Percentiles rank a stretch among this genome's conserved stretches.
These are phyloP conservation scores for Rhipidocladum racemiflorum DNA, from an alignment of 176 grass and related monocot species.

Conservation along the genomic window DNA sequence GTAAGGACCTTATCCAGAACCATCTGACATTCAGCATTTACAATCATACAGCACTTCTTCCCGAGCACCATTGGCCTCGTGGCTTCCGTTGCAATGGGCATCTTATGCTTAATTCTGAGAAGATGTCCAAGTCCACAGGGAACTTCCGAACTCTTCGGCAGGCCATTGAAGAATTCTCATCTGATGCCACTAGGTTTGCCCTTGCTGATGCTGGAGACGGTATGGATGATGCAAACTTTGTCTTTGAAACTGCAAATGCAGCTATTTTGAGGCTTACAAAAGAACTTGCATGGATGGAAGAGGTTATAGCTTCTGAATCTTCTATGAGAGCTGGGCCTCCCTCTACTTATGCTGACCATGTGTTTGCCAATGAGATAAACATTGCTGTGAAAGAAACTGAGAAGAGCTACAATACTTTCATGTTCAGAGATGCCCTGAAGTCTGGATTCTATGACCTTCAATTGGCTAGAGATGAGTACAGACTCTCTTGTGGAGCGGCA, in stretches of 20 bases:
- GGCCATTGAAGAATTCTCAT: conserved; percentile 63
- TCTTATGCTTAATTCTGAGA: conserved; percentile 83
- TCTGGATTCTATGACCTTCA: conserved; percentile 74
- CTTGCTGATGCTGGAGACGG: conserved; percentile 76
- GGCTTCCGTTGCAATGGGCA: conserved; percentile 79
- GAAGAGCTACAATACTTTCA: conserved; percentile 61
- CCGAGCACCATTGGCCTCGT: conserved; percentile 62
- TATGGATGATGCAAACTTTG: conserved; percentile 85
- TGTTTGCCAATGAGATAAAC: conserved; percentile 73
- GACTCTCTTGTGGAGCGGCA: conserved; percentile 53
- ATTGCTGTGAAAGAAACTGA: conserved; percentile 57
- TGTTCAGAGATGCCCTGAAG: conserved; percentile 75
- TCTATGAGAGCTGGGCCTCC: conserved; percentile 39
- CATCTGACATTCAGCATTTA: conserved; percentile 78
- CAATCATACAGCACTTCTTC: conserved; percentile 58
- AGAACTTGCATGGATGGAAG: conserved; percentile 81
- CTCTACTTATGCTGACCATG: conserved; percentile 51
- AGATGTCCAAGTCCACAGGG: conserved; percentile 83
- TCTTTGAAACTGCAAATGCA: conserved; percentile 67
- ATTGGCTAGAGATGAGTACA: conserved; percentile 66
- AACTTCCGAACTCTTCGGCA: conserved; percentile 68
- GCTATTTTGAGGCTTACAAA: conserved; percentile 71
- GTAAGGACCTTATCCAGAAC: conserved; percentile 78
- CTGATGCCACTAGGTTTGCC: conserved; percentile 79
- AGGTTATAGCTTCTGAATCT: conserved; percentile 51